A percentile compares a stretch with the other conserved stretches of the same genome.
phyloP scores from a whole-genome alignment of 139 green algal species.

The Tetradesmus obliquus region DNA sequence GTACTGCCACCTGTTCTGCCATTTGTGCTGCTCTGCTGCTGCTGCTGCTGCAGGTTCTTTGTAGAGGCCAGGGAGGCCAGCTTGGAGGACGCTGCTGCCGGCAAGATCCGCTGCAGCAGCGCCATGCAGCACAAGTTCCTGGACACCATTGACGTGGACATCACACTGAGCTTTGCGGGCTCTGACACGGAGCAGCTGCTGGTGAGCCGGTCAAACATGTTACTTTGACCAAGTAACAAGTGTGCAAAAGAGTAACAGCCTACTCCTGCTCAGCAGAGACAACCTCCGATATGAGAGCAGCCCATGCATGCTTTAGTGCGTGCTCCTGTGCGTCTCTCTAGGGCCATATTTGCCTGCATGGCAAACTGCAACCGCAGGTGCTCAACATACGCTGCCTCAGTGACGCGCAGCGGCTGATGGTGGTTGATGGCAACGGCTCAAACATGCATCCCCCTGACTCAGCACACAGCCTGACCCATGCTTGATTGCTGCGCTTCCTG shows the following conservation, averaged over 20 bases:
- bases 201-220: not conserved
- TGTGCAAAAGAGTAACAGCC: too few relatives aligned
- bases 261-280: too few relatives aligned
- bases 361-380: constrained; percentile 8
- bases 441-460: not conserved
- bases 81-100: not conserved
- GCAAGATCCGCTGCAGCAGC: not conserved
- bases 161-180: constrained; percentile 29
- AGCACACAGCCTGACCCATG: too few relatives aligned
- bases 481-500: not conserved
- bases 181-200: constrained; percentile 46
- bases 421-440: constrained; percentile 32
- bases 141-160: constrained; percentile 22
- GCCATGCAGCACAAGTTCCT: constrained; percentile 42
- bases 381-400: constrained; percentile 42
- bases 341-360: too few relatives aligned
- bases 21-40: not conserved
- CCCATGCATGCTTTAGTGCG: too few relatives aligned
- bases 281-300: too few relatives aligned
- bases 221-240: too few relatives aligned
- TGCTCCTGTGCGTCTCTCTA: too few relatives aligned
- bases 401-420: constrained; percentile 37
- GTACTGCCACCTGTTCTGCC: too few relatives aligned
- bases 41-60: not conserved
- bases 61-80: not conserved